These are phyloP conservation scores for Talaromyces sp. DNA, from an alignment of 2,329 filamentous ascomycete species.

Conservation along the genomic window DNA sequence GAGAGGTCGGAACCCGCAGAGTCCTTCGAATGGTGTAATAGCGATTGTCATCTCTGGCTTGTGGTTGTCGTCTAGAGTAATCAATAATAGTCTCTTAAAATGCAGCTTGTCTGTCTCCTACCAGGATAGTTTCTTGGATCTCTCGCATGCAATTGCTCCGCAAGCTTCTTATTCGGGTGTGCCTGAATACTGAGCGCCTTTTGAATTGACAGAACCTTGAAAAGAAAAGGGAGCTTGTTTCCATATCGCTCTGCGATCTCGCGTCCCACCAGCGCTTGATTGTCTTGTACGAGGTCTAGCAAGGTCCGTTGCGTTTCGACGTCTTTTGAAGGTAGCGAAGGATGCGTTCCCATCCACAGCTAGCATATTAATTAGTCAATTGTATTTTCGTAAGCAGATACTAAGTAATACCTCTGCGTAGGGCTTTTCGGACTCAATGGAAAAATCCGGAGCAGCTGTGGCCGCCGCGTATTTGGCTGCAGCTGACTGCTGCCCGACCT, in stretches of 20 bases:
- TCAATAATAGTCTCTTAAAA: neutral
- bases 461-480: slow-evolving; percentile 86
- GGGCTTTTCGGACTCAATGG: slow-evolving; percentile 77
- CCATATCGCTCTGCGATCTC: slow-evolving; percentile 70
- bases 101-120: slow-evolving; percentile 18
- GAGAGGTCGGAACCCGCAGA: slow-evolving; percentile 90
- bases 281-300: slow-evolving; percentile 80
- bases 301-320: slow-evolving; percentile 75
- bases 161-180: slow-evolving; percentile 91
- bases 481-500: slow-evolving; percentile 78
- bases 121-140: slow-evolving; percentile 90
- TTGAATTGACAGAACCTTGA: slow-evolving; percentile 94
- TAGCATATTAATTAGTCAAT: slow-evolving; percentile 31
- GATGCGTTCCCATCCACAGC: slow-evolving; percentile 99
- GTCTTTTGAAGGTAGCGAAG: slow-evolving; percentile 90
- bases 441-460: slow-evolving; percentile 68
- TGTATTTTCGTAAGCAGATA: neutral
- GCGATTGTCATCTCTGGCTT: slow-evolving; percentile 99
- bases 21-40: slow-evolving; percentile 89
- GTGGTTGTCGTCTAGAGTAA: slow-evolving; percentile 66
- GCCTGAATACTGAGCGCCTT: slow-evolving; percentile 97
- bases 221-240: slow-evolving; percentile 84
- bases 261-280: slow-evolving; percentile 71
- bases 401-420: slow-evolving; percentile 71
- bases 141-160: slow-evolving; percentile 75